A percentile compares a stretch with the other conserved stretches of the same genome.
phyloP scores from a whole-genome alignment of 176 grass and related monocot genomes.

The Rhynchospora tenuis region DNA sequence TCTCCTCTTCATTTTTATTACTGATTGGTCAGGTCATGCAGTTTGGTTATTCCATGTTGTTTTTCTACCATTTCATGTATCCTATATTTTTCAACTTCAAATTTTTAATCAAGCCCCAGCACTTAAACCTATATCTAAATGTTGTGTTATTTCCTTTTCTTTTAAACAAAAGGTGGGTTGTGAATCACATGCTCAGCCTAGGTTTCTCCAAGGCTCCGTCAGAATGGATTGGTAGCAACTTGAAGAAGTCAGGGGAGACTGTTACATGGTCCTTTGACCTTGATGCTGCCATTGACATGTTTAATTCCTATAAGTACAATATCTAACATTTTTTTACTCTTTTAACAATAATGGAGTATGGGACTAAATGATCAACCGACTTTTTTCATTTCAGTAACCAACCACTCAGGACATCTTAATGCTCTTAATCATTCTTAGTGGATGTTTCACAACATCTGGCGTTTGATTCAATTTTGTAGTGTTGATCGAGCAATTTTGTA shows the following conservation, averaged over 20 bases:
- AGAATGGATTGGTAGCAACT: too few relatives aligned
- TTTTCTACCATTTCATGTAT: not conserved
- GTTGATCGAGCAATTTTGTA: too few relatives aligned
- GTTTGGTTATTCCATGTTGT: not conserved
- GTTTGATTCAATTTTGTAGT: not conserved
- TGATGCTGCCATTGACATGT: conserved; percentile 80
- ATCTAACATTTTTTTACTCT: not conserved
- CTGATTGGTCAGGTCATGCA: not conserved
- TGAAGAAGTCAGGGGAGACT: conserved; percentile 49
- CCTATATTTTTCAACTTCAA: not conserved
- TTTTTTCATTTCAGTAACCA: too few relatives aligned
- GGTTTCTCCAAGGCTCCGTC: too few relatives aligned
- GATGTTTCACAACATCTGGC: not conserved
- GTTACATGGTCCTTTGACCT: conserved; percentile 88
- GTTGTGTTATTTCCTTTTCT: too few relatives aligned
- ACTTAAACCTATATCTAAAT: conserved; percentile 8
- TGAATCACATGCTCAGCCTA: too few relatives aligned
- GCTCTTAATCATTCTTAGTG: not conserved
- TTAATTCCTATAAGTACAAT: conserved; percentile 75
- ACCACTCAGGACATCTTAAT: too few relatives aligned
- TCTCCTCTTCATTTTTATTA: not conserved
- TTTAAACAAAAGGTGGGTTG: too few relatives aligned
- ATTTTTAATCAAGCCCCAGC: not conserved
- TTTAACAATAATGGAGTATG: not conserved
- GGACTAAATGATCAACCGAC: too few relatives aligned